Conservation (phyloP, 1,139 yeast genomes). For the Yamadazyma friedrichii region DNA sequence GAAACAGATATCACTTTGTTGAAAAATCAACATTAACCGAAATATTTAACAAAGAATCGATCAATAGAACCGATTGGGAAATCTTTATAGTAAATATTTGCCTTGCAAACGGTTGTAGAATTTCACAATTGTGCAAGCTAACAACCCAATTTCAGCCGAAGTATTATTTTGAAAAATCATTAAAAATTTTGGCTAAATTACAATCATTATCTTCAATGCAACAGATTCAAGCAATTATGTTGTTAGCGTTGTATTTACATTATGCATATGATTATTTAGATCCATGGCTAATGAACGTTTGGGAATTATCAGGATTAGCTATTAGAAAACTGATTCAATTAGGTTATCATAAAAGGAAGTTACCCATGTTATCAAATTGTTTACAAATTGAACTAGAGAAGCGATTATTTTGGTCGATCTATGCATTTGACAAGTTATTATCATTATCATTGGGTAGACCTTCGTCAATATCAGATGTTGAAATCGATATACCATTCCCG, state of each 20-base stretch:
- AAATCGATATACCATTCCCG: slow-evolving; percentile 13
- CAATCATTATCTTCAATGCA: slow-evolving; percentile 8
- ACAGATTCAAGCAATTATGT: slow-evolving; percentile 15
- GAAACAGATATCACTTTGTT: slow-evolving; percentile 14
- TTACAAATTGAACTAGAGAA: slow-evolving; percentile 12
- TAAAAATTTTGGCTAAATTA: slow-evolving; percentile 9
- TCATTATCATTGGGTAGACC: slow-evolving; percentile 12
- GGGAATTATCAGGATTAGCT: slow-evolving; percentile 17
- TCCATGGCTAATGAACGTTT: slow-evolving; percentile 15
- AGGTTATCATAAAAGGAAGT: slow-evolving; percentile 13
- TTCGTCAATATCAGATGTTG: slow-evolving; percentile 11
- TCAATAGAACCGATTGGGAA: slow-evolving; percentile 13
- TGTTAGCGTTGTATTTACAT: slow-evolving; percentile 13
- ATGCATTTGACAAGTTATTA: slow-evolving; percentile 10
- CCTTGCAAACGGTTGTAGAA: slow-evolving; percentile 15
- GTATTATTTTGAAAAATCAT: slow-evolving; percentile 13
- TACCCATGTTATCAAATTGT: slow-evolving; percentile 11
- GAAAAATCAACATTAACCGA: slow-evolving; percentile 10
- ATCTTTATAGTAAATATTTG: slow-evolving; percentile 9
- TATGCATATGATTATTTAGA: slow-evolving; percentile 13
- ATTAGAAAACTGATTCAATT: slow-evolving; percentile 12
- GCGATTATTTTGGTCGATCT: slow-evolving; percentile 15
- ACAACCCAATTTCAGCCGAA: slow-evolving; percentile 11
- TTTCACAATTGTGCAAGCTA: slow-evolving; percentile 13
- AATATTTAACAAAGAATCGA: slow-evolving; percentile 7